Base-by-base conservation (phyloP, 2,329 filamentous ascomycete species). In the Hypoxylon sp. region DNA sequence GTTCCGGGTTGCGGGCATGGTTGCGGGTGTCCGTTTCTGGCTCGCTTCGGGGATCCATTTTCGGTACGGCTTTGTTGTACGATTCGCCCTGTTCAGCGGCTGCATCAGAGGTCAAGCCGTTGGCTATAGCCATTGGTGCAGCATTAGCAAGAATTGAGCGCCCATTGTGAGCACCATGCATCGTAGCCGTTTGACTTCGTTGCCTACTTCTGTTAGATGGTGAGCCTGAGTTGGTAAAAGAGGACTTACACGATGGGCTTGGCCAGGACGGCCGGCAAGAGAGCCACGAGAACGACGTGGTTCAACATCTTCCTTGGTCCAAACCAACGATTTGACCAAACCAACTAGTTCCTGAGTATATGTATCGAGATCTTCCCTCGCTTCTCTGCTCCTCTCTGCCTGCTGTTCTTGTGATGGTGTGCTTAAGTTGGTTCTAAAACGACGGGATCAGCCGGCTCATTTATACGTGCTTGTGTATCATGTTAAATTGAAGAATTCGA, bases 251-350 rank as follows among this genome's bases (percentile, higher is more conserved):
- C 42, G 59, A 77, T 75, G 48, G 75, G 75, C 54, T 71, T 75
- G 19, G 75, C 75, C 69, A 77, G 63, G 48, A 74, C 65, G 59
- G 67, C 71, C 46, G 75, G 75, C 59, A 76, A 56, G 15, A 78
- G 72, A 29, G 75, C 74, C 55, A 67, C 75, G 19, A 76, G 65
- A 52, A 78, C 60, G 53, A 75, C 31, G n/a, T 74, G 67, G 56
- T 67, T 72, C 66, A 75, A 71, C 75, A 78, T 77, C 56, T 65
- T 77, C 55, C 66, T 27, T 24, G 56, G n/a, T 62, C 17, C 21
- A 29, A 47, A 48, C 35, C 15, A 46, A 47, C 51, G 31, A 44
- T 61, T 29, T 53, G 32, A 48, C 60, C 54, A 56, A 50, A 46
- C 11, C 7, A 44, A 53, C 27, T 37, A 39, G 42, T 64, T 32